A percentile compares a stretch with the other conserved stretches of the same genome.
phyloP scores from a whole-genome alignment of 176 grass and related monocot species.

The Phoenix roebelenii region DNA sequence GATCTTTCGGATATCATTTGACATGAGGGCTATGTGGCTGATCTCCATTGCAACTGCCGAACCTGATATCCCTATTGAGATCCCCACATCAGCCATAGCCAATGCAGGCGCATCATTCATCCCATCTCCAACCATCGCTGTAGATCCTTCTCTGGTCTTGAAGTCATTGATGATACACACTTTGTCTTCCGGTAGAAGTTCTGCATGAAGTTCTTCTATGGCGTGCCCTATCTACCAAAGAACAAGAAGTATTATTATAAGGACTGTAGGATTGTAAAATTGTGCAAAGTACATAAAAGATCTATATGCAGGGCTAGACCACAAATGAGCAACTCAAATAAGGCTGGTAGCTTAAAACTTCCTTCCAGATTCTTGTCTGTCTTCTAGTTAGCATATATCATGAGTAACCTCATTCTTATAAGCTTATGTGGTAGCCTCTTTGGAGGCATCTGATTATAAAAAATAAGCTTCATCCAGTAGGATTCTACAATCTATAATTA shows the following conservation, averaged over 20 bases:
- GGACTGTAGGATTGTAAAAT: background rate
- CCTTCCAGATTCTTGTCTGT: too few relatives aligned
- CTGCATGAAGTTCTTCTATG: constrained; percentile 38
- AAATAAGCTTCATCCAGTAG: background rate
- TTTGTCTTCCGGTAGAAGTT: constrained; percentile 71
- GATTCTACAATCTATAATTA: background rate
- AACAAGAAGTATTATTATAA: background rate
- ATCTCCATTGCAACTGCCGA: constrained; percentile 65
- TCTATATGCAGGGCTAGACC: too few relatives aligned
- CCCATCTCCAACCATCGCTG: constrained; percentile 69
- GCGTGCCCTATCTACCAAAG: constrained; percentile 22
- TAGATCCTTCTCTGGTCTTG: constrained; percentile 23
- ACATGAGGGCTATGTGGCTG: constrained; percentile 66
- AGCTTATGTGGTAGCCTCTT: background rate
- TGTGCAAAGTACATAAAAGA: too few relatives aligned
- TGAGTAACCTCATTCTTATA: background rate
- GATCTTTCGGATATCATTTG: constrained; percentile 44
- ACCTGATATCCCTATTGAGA: constrained; percentile 60
- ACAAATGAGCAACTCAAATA: too few relatives aligned
- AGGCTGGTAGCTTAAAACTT: too few relatives aligned
- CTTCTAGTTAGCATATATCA: too few relatives aligned
- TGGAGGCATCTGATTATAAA: too few relatives aligned
- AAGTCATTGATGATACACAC: constrained; percentile 27
- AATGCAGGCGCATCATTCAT: constrained; percentile 80
- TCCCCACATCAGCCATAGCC: constrained; percentile 43